Conservation (phyloP, 495 filamentous ascomycete genomes). For the Neurospora sp. region DNA sequence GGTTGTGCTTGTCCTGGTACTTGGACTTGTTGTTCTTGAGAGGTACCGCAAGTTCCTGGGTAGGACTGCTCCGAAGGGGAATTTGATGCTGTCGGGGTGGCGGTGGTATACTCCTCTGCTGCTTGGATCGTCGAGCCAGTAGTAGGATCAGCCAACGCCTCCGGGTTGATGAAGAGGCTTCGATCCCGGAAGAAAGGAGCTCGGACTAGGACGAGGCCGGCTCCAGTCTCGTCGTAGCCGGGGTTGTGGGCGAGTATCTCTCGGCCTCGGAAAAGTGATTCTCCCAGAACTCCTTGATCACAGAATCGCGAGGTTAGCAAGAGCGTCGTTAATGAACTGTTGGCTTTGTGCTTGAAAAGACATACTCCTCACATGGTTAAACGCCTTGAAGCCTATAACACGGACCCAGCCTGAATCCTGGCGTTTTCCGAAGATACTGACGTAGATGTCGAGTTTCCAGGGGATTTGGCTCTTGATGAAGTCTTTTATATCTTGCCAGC, state of each 20-base stretch:
- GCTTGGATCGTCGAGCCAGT: background rate
- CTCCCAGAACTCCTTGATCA: background rate
- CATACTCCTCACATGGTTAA: slow-evolving; percentile 2
- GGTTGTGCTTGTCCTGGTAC: background rate
- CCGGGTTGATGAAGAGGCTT: background rate
- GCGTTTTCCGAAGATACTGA: background rate
- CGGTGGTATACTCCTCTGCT: background rate
- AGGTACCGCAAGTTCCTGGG: background rate
- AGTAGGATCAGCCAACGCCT: background rate
- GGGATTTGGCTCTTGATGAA: slow-evolving; percentile 2
- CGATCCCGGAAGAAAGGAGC: slow-evolving; percentile 1
- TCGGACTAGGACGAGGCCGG: slow-evolving; percentile 1
- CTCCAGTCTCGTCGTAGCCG: background rate
- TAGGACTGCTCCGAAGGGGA: background rate
- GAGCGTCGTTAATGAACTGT: background rate
- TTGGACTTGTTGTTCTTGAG: background rate
- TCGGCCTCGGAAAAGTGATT: background rate
- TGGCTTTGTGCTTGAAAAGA: background rate
- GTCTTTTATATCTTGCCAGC: slow-evolving; percentile 3
- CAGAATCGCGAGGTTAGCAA: background rate
- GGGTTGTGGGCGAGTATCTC: slow-evolving; percentile 1
- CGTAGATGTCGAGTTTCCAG: slow-evolving; percentile 2
- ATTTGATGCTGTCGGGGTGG: background rate
- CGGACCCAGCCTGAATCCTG: slow-evolving; percentile 6
- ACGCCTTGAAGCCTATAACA: slow-evolving; percentile 3